A percentile compares a stretch with the other conserved stretches of the same genome.
Conservation (phyloP, 2,329 filamentous ascomycete species). For the Fusarium incarnatum region DNA sequence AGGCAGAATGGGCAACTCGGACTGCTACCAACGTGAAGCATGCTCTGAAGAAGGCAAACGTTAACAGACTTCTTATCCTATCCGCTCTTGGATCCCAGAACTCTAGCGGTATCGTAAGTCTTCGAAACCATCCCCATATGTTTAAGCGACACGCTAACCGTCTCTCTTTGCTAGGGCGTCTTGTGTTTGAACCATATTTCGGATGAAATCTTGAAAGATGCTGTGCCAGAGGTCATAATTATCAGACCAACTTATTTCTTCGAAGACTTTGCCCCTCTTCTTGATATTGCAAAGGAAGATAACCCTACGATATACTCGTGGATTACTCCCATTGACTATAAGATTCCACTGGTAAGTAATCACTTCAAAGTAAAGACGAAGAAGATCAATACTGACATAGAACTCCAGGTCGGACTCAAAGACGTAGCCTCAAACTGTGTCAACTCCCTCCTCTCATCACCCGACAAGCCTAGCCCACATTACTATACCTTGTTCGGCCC, state of each 20-base stretch:
- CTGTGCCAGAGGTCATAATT: slow-evolving; percentile 37
- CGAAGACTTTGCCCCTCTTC: slow-evolving; percentile 38
- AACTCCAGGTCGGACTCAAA: slow-evolving; percentile 45
- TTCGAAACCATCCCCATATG: not conserved
- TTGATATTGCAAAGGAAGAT: slow-evolving; percentile 40
- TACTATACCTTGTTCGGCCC: slow-evolving; percentile 48
- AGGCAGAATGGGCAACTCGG: slow-evolving; percentile 40
- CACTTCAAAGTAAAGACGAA: rapidly evolving
- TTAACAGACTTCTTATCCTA: slow-evolving; percentile 42
- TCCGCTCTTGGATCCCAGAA: slow-evolving; percentile 50
- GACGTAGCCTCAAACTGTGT: slow-evolving; percentile 48
- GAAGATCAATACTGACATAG: not conserved
- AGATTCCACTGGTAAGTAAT: slow-evolving; percentile 49
- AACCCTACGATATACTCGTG: slow-evolving; percentile 44
- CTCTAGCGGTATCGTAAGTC: slow-evolving; percentile 47
- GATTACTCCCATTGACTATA: slow-evolving; percentile 45
- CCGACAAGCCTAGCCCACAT: slow-evolving; percentile 18
- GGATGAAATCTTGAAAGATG: slow-evolving; percentile 35
- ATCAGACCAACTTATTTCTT: slow-evolving; percentile 40
- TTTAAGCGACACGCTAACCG: not conserved
- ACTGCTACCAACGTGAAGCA: slow-evolving; percentile 35
- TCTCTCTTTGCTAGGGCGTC: slow-evolving; percentile 41
- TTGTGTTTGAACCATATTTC: slow-evolving; percentile 41
- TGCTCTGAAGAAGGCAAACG: slow-evolving; percentile 30
- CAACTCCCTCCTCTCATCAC: slow-evolving; percentile 35